These are phyloP conservation scores for Paecilomyces fulvus DNA, from an alignment of 2,329 filamentous ascomycete genomes.

Conservation along the genomic window DNA sequence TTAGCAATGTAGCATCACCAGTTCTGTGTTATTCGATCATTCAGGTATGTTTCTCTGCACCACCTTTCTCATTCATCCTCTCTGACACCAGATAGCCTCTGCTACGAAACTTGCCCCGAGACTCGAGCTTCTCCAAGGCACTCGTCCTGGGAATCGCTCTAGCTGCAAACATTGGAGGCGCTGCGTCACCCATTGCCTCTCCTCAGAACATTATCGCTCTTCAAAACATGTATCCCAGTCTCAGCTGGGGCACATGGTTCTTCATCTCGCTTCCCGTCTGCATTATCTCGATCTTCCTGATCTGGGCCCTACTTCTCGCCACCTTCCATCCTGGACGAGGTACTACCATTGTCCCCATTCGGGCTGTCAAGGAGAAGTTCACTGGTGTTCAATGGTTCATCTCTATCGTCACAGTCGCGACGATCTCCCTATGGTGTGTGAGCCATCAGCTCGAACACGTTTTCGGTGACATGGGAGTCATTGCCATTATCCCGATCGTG, in stretches of 20 bases:
- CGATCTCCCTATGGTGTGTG: slow-evolving; percentile 86
- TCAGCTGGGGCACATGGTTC: slow-evolving; percentile 95
- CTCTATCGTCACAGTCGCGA: slow-evolving; percentile 68
- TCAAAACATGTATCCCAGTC: slow-evolving; percentile 86
- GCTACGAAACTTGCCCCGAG: slow-evolving; percentile 80
- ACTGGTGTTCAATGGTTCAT: slow-evolving; percentile 91
- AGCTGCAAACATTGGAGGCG: slow-evolving; percentile 90
- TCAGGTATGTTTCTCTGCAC: slow-evolving; percentile 49
- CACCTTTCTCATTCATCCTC: slow-evolving; percentile 1
- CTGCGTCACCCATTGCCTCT: slow-evolving; percentile 92
- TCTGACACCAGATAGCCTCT: slow-evolving; percentile 55
- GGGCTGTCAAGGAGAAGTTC: slow-evolving; percentile 80
- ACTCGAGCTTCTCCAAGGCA: slow-evolving; percentile 89
- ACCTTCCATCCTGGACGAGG: slow-evolving; percentile 79
- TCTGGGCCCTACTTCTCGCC: slow-evolving; percentile 78
- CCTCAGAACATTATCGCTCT: slow-evolving; percentile 96
- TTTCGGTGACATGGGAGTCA: slow-evolving; percentile 97
- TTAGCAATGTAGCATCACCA: slow-evolving; percentile 94
- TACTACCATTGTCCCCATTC: slow-evolving; percentile 84
- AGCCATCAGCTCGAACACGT: slow-evolving; percentile 78
- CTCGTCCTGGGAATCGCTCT: slow-evolving; percentile 92
- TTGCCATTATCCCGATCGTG: slow-evolving; percentile 91
- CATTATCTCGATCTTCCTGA: slow-evolving; percentile 74
- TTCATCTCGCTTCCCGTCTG: slow-evolving; percentile 92
- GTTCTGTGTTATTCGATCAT: slow-evolving; percentile 98